Conservation (phyloP, 345 rosid genomes). For the Lumnitzera racemosa region DNA sequence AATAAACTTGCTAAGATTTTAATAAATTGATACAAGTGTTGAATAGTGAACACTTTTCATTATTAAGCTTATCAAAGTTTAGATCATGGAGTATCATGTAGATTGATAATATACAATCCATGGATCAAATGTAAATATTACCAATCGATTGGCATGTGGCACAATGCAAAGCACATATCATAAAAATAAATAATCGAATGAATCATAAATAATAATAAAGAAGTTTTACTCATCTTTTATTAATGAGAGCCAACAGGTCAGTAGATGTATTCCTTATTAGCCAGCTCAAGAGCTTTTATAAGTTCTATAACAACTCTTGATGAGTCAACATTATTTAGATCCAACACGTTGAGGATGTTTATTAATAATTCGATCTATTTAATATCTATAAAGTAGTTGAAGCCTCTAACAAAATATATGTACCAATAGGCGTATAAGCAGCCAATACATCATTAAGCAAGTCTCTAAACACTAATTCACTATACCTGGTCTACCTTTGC, state of each 20-base stretch:
- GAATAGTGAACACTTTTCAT: too few relatives aligned
- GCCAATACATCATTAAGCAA: constrained; percentile 78
- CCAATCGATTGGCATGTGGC: too few relatives aligned
- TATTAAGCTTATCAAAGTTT: too few relatives aligned
- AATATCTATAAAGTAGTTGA: constrained; percentile 81
- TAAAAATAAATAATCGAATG: too few relatives aligned
- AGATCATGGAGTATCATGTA: too few relatives aligned
- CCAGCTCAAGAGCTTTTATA: constrained; percentile 81
- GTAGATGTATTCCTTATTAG: constrained; percentile 81
- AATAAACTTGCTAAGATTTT: too few relatives aligned
- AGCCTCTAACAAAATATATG: constrained; percentile 77
- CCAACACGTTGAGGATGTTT: constrained; percentile 73
- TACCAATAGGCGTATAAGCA: constrained; percentile 77
- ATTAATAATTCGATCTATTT: constrained; percentile 77
- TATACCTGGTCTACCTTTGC: constrained; percentile 43
- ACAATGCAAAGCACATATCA: too few relatives aligned
- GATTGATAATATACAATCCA: too few relatives aligned
- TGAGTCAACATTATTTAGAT: constrained; percentile 78
- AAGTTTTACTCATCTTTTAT: too few relatives aligned
- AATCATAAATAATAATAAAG: too few relatives aligned
- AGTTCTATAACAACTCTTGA: constrained; percentile 79
- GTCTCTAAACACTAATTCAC: constrained; percentile 61
- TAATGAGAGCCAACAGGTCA: constrained; percentile 2
- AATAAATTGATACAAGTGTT: too few relatives aligned
- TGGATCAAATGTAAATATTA: too few relatives aligned